These are phyloP conservation scores for Elsinoe arachidis DNA, from an alignment of 2,329 filamentous ascomycete species.

Conservation along the genomic window DNA sequence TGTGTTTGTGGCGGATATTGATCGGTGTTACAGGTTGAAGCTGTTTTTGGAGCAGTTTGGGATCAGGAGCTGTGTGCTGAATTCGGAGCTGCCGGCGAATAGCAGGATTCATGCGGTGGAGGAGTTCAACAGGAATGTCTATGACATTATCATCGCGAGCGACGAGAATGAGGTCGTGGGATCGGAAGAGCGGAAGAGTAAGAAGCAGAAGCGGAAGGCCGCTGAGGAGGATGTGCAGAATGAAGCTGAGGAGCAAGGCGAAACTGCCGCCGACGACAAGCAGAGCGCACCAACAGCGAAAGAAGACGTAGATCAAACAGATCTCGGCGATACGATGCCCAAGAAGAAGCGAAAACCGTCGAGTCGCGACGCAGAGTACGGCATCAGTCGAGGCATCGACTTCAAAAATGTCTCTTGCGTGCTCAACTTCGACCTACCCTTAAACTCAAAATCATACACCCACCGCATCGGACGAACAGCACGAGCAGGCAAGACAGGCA, in stretches of 20 bases:
- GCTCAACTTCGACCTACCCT: constrained; percentile 92
- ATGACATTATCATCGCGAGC: constrained; percentile 95
- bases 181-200: constrained; percentile 41
- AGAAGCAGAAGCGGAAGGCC: constrained; percentile 22
- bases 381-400: constrained; percentile 91
- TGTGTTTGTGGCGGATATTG: constrained; percentile 76
- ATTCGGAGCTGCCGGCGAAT: constrained; percentile 89
- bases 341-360: constrained; percentile 55
- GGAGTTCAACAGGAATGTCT: constrained; percentile 93
- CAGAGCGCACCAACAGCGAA: constrained; percentile 22
- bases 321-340: constrained; percentile 24
- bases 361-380: constrained; percentile 75
- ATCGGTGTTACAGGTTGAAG: constrained; percentile 84
- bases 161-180: constrained; percentile 83
- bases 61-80: constrained; percentile 84
- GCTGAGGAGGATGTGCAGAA: constrained; percentile 27
- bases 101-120: constrained; percentile 89
- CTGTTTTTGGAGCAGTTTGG: constrained; percentile 96
- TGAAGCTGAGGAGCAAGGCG: constrained; percentile 22
- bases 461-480: constrained; percentile 93
- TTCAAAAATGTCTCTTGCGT: constrained; percentile 93
- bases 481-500: constrained; percentile 81
- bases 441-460: constrained; percentile 84
- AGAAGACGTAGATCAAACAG: constrained; percentile 27
- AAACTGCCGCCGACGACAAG: constrained; percentile 26